Conservation (phyloP, 257 asterid species). For the Ehretia macrophylla region DNA sequence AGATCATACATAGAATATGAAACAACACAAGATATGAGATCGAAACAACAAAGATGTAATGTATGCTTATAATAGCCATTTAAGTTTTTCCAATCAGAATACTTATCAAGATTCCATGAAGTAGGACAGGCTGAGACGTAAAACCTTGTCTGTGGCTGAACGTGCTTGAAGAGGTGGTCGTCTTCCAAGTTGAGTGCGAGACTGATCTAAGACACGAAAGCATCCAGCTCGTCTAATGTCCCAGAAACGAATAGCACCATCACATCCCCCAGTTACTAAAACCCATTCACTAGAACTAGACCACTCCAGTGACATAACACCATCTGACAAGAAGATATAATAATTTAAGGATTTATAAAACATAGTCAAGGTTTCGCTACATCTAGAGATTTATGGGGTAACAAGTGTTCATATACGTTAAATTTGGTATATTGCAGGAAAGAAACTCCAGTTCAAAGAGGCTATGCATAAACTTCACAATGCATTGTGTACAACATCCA, state of each 20-base stretch:
- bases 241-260: constrained; percentile 99
- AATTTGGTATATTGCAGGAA: too few relatives aligned
- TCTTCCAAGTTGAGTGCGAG: constrained; percentile 84
- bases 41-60: not conserved
- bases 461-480: too few relatives aligned
- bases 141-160: constrained; percentile 64
- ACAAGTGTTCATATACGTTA: not conserved
- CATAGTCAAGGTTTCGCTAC: not conserved
- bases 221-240: constrained; percentile 98
- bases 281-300: constrained; percentile 96
- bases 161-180: constrained; percentile 67
- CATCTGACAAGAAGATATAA: constrained; percentile 53
- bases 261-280: constrained; percentile 95
- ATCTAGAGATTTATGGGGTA: not conserved
- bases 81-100: not conserved
- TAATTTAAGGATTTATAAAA: constrained; percentile 4
- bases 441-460: too few relatives aligned
- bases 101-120: not conserved
- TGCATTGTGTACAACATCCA: too few relatives aligned
- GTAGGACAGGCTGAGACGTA: not conserved
- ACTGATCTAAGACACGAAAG: constrained; percentile 85
- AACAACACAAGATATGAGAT: too few relatives aligned
- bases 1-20: too few relatives aligned
- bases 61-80: not conserved
- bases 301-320: constrained; percentile 97